Percentiles rank a stretch among this genome's conserved stretches.
Evolutionary conservation across 2,329 filamentous ascomycete species (phyloP).

Genomic region (Trichoderma semiorbis): DNA sequence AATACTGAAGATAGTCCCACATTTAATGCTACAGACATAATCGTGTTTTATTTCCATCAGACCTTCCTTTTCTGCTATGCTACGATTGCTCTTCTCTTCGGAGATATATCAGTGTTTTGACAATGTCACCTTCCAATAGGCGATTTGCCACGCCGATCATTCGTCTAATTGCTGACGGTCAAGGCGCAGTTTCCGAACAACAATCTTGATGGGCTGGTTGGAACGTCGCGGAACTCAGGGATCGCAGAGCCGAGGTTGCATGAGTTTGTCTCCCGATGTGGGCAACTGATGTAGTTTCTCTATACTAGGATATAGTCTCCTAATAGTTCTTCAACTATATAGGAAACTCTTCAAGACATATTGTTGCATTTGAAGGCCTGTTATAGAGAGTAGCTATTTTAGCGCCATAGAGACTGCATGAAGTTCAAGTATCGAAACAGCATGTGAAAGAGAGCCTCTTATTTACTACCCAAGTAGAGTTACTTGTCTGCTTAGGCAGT

Average conservation of each 20-base stretch:
- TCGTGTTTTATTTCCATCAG: background rate
- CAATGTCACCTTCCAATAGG: background rate
- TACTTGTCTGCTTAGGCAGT: background rate
- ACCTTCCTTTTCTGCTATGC: background rate
- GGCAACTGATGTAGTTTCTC: fast-evolving
- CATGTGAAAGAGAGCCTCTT: background rate
- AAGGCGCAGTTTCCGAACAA: background rate
- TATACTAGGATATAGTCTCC: background rate
- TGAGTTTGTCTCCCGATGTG: background rate
- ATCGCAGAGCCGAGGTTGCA: background rate
- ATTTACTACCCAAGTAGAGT: background rate
- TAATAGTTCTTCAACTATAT: background rate
- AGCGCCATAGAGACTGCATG: background rate
- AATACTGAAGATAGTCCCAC: background rate
- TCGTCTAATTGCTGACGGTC: background rate
- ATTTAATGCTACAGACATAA: background rate
- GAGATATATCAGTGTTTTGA: background rate
- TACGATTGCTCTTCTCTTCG: background rate
- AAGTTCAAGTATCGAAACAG: background rate
- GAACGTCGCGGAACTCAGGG: background rate
- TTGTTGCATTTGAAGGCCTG: background rate
- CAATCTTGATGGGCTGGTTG: background rate
- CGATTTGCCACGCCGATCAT: background rate
- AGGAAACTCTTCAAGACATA: background rate
- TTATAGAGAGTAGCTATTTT: background rate